These are phyloP conservation scores for Chytriomyces sp. DNA, from an alignment of 192 early-diverging fungal species.

Conservation along the genomic window DNA sequence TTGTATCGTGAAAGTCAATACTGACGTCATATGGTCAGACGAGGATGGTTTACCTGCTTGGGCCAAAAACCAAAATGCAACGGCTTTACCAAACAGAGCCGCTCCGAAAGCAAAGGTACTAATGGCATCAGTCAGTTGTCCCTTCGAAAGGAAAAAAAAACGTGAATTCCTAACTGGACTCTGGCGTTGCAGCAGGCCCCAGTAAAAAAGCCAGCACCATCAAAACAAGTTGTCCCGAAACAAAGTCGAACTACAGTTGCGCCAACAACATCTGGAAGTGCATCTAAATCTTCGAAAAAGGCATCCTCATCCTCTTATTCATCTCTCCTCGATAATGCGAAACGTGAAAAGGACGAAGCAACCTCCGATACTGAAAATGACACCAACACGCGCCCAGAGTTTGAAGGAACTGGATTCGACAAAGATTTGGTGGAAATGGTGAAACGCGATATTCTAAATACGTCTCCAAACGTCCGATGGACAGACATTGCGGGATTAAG, in stretches of 20 bases:
- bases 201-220: constrained; percentile 12
- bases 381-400: constrained; percentile 28
- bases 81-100: constrained; percentile 8
- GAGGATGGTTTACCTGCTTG: constrained; percentile 48
- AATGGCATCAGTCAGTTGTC: not conserved
- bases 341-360: constrained; percentile 28
- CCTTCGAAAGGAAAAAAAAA: not conserved
- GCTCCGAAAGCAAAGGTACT: constrained; percentile 22
- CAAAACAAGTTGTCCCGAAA: constrained; percentile 31
- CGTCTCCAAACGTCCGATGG: constrained; percentile 62
- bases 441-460: constrained; percentile 65
- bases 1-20: too few relatives aligned
- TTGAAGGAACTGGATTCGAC: constrained; percentile 63
- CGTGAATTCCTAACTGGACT: not conserved
- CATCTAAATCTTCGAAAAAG: constrained; percentile 38
- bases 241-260: constrained; percentile 12
- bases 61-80: constrained; percentile 41
- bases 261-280: not conserved
- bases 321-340: constrained; percentile 28
- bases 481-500: constrained; percentile 64
- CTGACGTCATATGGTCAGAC: not conserved
- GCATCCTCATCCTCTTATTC: constrained; percentile 36
- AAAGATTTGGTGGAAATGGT: constrained; percentile 69
- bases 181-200: not conserved
- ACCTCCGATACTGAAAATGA: constrained; percentile 13